phyloP scores from a whole-genome alignment of 805 yeast species.

The Yarrowia keelungensis region DNA sequence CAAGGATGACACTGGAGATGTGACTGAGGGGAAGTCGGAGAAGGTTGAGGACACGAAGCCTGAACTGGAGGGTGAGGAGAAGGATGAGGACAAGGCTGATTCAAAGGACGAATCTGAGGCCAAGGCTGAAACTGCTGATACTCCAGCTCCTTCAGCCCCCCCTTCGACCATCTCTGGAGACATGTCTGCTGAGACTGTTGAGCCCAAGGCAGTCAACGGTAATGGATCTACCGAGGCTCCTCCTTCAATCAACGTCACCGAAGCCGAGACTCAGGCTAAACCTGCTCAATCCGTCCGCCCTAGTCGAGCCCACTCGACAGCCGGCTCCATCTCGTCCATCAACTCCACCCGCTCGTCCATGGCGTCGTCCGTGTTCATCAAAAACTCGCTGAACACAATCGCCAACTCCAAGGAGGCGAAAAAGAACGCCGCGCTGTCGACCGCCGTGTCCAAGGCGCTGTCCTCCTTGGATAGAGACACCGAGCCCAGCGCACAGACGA shows the following conservation, averaged over 20 bases:
- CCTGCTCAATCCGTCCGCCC: background rate
- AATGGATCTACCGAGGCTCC: background rate
- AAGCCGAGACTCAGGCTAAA: background rate
- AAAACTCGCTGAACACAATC: conserved; percentile 65
- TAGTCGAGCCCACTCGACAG: conserved; percentile 40
- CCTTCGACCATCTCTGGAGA: background rate
- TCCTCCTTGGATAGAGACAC: conserved; percentile 43
- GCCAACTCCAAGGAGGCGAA: conserved; percentile 66
- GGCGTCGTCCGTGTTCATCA: conserved; percentile 57
- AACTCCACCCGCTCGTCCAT: conserved; percentile 45
- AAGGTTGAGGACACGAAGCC: background rate
- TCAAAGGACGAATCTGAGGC: no score
- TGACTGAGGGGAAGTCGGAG: background rate
- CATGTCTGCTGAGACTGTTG: background rate
- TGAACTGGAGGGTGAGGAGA: background rate
- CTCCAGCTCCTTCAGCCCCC: background rate
- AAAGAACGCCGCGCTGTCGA: conserved; percentile 53
- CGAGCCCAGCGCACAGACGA: conserved; percentile 57
- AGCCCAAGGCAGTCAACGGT: background rate
- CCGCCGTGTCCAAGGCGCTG: conserved; percentile 50
- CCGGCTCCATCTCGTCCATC: conserved; percentile 45
- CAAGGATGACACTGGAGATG: background rate
- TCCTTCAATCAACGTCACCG: background rate
- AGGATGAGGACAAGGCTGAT: background rate
- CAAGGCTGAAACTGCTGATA: background rate